Evolutionary conservation across 1,139 yeast species (phyloP).

Genomic region (Taphrina deformans): DNA sequence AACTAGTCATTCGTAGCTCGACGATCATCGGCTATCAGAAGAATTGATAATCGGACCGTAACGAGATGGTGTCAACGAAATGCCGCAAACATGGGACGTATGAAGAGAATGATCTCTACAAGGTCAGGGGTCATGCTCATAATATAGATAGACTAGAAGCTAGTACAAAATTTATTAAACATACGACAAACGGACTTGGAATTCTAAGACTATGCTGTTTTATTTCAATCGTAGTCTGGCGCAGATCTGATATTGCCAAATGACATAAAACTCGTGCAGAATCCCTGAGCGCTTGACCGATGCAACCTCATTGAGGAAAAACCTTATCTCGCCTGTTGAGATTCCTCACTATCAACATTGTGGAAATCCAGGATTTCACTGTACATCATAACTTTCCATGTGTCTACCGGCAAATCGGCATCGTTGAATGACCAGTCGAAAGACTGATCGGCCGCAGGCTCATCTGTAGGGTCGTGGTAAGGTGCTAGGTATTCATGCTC

Average conservation of each 20-base stretch:
- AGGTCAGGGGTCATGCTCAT: too few species aligned
- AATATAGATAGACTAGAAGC: neutral
- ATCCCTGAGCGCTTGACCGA: neutral
- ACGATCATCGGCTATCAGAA: too few species aligned
- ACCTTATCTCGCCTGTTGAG: conserved; percentile 2
- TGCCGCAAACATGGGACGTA: too few species aligned
- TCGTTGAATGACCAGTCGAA: conserved; percentile 99
- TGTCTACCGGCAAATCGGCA: conserved; percentile 95
- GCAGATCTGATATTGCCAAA: neutral
- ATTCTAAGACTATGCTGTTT: conserved; percentile 3
- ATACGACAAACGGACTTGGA: neutral
- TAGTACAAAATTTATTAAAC: conserved; percentile 1
- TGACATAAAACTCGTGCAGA: neutral
- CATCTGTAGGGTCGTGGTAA: conserved; percentile 98
- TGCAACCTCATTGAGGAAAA: neutral
- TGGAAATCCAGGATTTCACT: conserved; percentile 95
- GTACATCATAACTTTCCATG: conserved; percentile 99
- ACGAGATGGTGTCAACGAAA: too few species aligned
- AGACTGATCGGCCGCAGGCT: conserved; percentile 87
- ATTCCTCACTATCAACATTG: conserved; percentile 53
- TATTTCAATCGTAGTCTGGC: neutral
- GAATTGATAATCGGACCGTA: too few species aligned
- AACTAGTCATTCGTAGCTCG: too few species aligned
- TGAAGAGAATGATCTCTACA: too few species aligned
- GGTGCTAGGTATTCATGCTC: conserved; percentile 91